Evolutionary conservation across 441 rosid species (phyloP).

Genomic region (Manihot esculenta): DNA sequence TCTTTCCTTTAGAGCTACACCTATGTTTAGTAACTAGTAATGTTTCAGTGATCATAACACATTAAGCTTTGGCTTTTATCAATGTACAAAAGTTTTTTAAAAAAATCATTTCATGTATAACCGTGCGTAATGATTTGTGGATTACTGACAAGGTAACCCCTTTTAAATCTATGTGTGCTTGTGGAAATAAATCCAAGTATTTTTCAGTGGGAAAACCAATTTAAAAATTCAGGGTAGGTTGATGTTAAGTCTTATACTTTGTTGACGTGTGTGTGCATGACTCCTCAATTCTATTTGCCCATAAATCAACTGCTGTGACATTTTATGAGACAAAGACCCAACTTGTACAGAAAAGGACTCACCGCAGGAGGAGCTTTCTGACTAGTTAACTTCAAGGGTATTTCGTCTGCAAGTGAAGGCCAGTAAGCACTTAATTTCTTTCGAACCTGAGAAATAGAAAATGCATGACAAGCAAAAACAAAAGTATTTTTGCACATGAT

Average conservation of each 20-base stretch:
- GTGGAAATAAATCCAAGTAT: background rate
- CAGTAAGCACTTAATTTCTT: conserved; percentile 58
- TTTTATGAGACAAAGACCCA: background rate
- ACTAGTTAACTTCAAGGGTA: conserved; percentile 58
- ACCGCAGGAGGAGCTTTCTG: conserved; percentile 55
- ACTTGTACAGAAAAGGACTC: conserved; percentile 18
- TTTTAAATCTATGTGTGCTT: background rate
- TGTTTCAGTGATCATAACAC: background rate
- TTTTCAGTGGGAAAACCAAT: background rate
- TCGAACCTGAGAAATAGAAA: conserved; percentile 59
- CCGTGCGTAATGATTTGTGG: background rate
- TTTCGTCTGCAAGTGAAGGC: conserved; percentile 69
- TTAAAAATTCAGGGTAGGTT: too few species aligned
- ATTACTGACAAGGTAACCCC: background rate
- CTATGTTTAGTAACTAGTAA: background rate
- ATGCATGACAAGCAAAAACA: conserved; percentile 17
- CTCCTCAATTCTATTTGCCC: background rate
- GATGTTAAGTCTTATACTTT: too few species aligned
- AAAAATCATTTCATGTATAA: background rate
- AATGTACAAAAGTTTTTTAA: background rate
- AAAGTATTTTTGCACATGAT: background rate
- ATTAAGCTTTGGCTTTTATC: background rate
- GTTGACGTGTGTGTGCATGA: background rate
- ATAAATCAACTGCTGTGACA: background rate
- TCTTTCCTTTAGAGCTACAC: background rate